Evolutionary conservation across 495 filamentous ascomycete species (phyloP).

Genomic region (Penicillium simplicissimum): DNA sequence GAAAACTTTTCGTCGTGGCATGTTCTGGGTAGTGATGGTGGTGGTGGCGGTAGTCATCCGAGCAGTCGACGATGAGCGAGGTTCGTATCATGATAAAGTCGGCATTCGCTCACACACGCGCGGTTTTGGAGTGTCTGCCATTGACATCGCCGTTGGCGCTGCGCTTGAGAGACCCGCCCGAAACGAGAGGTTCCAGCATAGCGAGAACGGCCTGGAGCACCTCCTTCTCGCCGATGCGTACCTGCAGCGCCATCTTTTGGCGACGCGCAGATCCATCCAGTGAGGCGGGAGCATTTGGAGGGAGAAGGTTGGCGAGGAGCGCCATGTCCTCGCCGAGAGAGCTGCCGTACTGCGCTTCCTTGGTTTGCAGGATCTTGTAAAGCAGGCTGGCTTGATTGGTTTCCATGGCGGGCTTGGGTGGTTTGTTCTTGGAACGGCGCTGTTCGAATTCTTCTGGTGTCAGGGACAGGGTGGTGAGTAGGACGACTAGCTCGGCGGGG

Average conservation of each 20-base stretch:
- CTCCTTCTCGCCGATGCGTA: conserved; percentile 79
- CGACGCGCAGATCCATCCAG: conserved; percentile 38
- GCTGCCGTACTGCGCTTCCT: conserved; percentile 57
- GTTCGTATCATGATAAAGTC: conserved; percentile 6
- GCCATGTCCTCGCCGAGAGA: conserved; percentile 61
- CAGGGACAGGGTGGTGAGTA: conserved; percentile 49
- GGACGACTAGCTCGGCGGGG: conserved; percentile 49
- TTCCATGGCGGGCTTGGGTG: conserved; percentile 44
- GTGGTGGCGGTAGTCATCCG: neutral
- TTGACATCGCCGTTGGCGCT: conserved; percentile 33
- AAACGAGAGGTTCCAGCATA: conserved; percentile 32
- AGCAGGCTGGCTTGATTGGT: conserved; percentile 34
- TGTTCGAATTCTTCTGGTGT: conserved; percentile 41
- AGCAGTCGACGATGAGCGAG: neutral
- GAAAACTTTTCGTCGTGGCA: conserved; percentile 22
- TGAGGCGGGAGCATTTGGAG: conserved; percentile 19
- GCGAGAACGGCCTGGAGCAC: conserved; percentile 55
- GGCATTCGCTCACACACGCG: conserved; percentile 24
- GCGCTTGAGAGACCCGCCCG: conserved; percentile 28
- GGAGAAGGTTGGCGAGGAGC: conserved; percentile 43
- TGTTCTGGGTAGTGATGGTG: conserved; percentile 1
- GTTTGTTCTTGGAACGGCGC: conserved; percentile 44
- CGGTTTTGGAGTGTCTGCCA: conserved; percentile 41
- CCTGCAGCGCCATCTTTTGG: conserved; percentile 68
- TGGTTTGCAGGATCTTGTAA: conserved; percentile 31